A percentile compares a stretch with the other conserved stretches of the same genome.
These are phyloP conservation scores for Colletotrichum musae DNA, from an alignment of 2,329 filamentous ascomycete species.

Conservation along the genomic window DNA sequence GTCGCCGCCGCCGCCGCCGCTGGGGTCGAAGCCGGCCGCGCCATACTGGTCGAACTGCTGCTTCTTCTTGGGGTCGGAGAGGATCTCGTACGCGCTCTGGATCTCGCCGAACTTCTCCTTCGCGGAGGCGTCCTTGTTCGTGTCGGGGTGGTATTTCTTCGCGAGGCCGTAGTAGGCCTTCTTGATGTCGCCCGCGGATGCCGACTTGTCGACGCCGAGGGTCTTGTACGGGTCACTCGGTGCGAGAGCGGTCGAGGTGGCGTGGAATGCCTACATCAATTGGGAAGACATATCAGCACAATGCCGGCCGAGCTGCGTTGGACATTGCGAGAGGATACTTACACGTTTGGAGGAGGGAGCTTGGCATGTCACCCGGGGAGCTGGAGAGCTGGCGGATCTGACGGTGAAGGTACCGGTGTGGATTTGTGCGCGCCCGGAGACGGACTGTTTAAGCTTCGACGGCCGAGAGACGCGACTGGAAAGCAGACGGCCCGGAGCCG, in stretches of 20 bases:
- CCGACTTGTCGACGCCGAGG: slow-evolving; percentile 85
- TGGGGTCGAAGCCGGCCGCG: slow-evolving; percentile 87
- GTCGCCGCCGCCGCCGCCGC: slow-evolving; percentile 71
- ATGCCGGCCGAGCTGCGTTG: background rate
- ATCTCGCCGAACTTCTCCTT: slow-evolving; percentile 97
- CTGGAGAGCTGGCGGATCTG: slow-evolving; percentile 37
- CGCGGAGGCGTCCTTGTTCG: slow-evolving; percentile 93
- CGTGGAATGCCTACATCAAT: slow-evolving; percentile 68
- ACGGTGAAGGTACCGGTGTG: slow-evolving; percentile 39
- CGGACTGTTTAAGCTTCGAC: slow-evolving; percentile 56
- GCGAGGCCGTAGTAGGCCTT: slow-evolving; percentile 98
- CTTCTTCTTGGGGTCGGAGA: slow-evolving; percentile 94
- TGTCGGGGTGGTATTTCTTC: slow-evolving; percentile 98
- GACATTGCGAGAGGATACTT: slow-evolving; percentile 16
- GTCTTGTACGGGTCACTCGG: slow-evolving; percentile 88
- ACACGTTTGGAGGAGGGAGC: slow-evolving; percentile 42
- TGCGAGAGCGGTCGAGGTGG: slow-evolving; percentile 65
- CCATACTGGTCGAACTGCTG: slow-evolving; percentile 94
- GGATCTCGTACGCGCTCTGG: slow-evolving; percentile 92
- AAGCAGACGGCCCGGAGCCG: slow-evolving; percentile 61
- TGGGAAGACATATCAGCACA: slow-evolving; percentile 14
- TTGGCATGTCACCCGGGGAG: slow-evolving; percentile 50
- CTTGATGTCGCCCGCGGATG: slow-evolving; percentile 92
- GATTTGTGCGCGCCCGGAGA: slow-evolving; percentile 52
- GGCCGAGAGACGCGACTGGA: slow-evolving; percentile 54